A percentile compares a stretch with the other conserved stretches of the same genome.
Evolutionary conservation across 2,329 filamentous ascomycete genomes (phyloP).

Genomic region (Paraphoma sp.): DNA sequence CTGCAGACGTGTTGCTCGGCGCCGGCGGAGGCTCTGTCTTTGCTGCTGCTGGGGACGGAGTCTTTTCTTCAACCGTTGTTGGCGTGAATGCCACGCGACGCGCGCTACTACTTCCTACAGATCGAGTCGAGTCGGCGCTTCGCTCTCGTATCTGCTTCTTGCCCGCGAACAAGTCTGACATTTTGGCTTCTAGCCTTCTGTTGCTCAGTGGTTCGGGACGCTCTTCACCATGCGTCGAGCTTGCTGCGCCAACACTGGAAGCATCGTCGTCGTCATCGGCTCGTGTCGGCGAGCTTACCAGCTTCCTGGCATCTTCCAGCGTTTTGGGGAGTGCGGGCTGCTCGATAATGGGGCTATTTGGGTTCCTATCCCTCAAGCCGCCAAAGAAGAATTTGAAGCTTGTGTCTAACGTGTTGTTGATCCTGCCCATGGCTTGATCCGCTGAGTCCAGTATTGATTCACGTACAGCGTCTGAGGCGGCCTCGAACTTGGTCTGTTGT

Average conservation of each 20-base stretch:
- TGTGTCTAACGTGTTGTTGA: conserved; percentile 86
- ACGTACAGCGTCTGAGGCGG: conserved; percentile 80
- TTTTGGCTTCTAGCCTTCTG: conserved; percentile 60
- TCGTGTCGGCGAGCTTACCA: conserved; percentile 76
- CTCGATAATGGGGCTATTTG: conserved; percentile 37
- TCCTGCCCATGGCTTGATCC: conserved; percentile 90
- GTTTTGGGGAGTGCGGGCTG: conserved; percentile 77
- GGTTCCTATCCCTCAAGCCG: conserved; percentile 74
- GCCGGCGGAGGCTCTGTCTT: conserved; percentile 38
- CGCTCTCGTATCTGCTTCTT: conserved; percentile 70
- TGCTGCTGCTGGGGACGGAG: conserved; percentile 20
- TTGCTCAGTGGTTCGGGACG: conserved; percentile 29
- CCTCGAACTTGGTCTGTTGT: conserved; percentile 80
- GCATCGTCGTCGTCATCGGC: conserved; percentile 58
- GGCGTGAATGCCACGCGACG: conserved; percentile 62
- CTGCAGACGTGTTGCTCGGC: conserved; percentile 61
- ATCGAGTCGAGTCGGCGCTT: conserved; percentile 76
- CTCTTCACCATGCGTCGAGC: conserved; percentile 57
- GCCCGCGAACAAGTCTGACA: conserved; percentile 75
- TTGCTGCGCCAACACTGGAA: conserved; percentile 57
- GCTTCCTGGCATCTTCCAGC: conserved; percentile 86
- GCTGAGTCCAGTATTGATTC: conserved; percentile 76
- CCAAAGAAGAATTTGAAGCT: conserved; percentile 95
- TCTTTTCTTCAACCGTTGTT: conserved; percentile 33
- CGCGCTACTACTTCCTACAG: conserved; percentile 66